phyloP scores from a whole-genome alignment of 768 basidiomycete genomes.

The Collybia nuda region DNA sequence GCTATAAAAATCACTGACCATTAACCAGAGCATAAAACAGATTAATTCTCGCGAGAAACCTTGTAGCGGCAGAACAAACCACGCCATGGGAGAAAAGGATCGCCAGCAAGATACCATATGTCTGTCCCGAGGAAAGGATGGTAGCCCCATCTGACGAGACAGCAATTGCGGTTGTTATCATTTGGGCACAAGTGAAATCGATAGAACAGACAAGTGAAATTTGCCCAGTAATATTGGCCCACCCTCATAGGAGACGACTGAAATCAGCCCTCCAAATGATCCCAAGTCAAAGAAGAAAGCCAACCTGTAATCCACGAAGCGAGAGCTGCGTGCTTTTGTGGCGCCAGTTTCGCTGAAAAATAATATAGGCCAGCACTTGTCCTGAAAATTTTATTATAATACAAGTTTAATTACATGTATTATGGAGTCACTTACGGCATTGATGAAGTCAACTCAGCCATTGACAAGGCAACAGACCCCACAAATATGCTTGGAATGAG shows the following conservation, averaged over 20 bases:
- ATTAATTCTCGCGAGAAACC: constrained; percentile 65
- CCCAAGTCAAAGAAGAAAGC: neutral
- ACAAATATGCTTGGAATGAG: constrained; percentile 71
- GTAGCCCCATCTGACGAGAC: constrained; percentile 56
- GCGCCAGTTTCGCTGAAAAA: constrained; percentile 74
- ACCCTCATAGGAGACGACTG: constrained; percentile 29
- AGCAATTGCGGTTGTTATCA: constrained; percentile 72
- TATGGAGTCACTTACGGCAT: constrained; percentile 60
- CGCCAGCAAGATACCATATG: constrained; percentile 65
- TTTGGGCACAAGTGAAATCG: constrained; percentile 76
- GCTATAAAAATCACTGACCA: constrained; percentile 31
- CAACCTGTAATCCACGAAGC: constrained; percentile 62
- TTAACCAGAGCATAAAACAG: constrained; percentile 69
- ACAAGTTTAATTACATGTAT: too few species aligned
- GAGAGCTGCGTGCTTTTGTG: constrained; percentile 56
- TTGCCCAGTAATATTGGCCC: constrained; percentile 75
- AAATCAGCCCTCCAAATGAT: too few species aligned
- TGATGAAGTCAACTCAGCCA: constrained; percentile 71
- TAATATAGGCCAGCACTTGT: constrained; percentile 81
- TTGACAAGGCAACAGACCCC: constrained; percentile 63
- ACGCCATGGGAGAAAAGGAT: constrained; percentile 68
- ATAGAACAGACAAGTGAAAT: constrained; percentile 69
- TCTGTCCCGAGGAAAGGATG: constrained; percentile 56
- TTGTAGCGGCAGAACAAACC: constrained; percentile 71
- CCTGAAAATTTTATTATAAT: constrained; percentile 27